Evolutionary conservation across 768 basidiomycete genomes (phyloP).

Genomic region (Phanerochaete carnosa): DNA sequence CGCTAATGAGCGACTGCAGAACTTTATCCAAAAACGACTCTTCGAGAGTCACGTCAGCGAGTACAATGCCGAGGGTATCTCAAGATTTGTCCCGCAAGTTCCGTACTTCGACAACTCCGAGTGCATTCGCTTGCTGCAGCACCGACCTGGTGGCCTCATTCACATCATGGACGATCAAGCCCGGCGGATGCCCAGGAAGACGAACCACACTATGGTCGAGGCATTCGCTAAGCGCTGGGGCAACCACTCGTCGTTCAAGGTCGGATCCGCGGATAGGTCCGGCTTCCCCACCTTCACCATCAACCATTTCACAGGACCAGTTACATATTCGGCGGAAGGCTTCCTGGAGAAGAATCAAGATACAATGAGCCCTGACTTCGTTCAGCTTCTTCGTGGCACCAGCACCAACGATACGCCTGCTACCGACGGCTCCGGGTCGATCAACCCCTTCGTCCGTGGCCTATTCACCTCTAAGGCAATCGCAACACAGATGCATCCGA

Average conservation of each 20-base stretch:
- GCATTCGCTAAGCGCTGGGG: slow-evolving; percentile 94
- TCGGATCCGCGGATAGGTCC: slow-evolving; percentile 67
- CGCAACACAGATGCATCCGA: slow-evolving; percentile 87
- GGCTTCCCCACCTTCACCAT: slow-evolving; percentile 88
- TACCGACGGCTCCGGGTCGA: slow-evolving; percentile 71
- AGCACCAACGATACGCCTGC: slow-evolving; percentile 37
- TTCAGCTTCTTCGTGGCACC: slow-evolving; percentile 78
- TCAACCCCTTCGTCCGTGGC: slow-evolving; percentile 88
- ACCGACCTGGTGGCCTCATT: slow-evolving; percentile 85
- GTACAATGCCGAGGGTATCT: slow-evolving; percentile 80
- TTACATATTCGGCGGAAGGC: slow-evolving; percentile 86
- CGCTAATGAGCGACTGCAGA: slow-evolving; percentile 88
- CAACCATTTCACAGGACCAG: slow-evolving; percentile 87
- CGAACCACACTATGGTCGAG: slow-evolving; percentile 90
- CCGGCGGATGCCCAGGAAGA: slow-evolving; percentile 81
- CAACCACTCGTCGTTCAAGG: slow-evolving; percentile 89
- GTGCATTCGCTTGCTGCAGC: slow-evolving; percentile 81
- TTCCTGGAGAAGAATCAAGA: slow-evolving; percentile 91
- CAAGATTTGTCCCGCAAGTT: slow-evolving; percentile 61
- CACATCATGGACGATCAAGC: slow-evolving; percentile 99
- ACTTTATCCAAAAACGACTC: slow-evolving; percentile 73
- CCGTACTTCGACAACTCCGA: slow-evolving; percentile 91
- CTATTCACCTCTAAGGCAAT: slow-evolving; percentile 88
- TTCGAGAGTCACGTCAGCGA: slow-evolving; percentile 83
- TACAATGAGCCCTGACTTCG: slow-evolving; percentile 89